phyloP scores from a whole-genome alignment of 2,329 filamentous ascomycete species.

The Fusarium sp. region DNA sequence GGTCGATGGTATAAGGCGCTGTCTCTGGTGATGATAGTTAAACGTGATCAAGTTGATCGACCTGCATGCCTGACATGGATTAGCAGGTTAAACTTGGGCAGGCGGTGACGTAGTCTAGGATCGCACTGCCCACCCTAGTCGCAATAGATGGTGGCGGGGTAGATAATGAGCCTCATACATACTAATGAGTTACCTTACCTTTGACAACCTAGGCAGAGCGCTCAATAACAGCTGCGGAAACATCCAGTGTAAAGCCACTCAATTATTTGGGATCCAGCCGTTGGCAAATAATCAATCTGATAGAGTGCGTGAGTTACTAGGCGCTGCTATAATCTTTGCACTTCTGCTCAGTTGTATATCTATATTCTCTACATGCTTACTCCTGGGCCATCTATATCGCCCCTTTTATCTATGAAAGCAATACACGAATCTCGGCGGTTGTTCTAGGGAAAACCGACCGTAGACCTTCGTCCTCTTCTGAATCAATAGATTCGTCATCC shows the following conservation, averaged over 20 bases:
- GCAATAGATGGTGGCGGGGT: conserved; percentile 33
- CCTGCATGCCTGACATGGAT: conserved; percentile 12
- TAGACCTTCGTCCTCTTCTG: conserved; percentile 40
- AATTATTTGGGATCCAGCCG: not conserved
- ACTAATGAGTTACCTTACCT: not conserved
- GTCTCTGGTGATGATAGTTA: conserved; percentile 16
- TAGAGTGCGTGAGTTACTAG: not conserved
- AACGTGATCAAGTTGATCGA: conserved; percentile 33
- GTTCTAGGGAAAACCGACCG: conserved; percentile 64
- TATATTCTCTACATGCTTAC: not conserved
- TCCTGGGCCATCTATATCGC: not conserved
- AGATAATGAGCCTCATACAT: conserved; percentile 21
- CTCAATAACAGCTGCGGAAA: not conserved
- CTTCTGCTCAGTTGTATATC: not conserved
- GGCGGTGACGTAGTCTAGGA: conserved; percentile 42
- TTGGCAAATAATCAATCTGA: not conserved
- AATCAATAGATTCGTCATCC: conserved; percentile 50
- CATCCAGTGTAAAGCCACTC: not conserved
- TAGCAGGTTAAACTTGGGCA: conserved; percentile 25
- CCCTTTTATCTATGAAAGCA: conserved; percentile 57
- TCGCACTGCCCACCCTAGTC: conserved; percentile 34
- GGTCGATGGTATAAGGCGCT: not conserved
- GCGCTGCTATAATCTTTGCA: not conserved
- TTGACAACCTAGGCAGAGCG: not conserved
- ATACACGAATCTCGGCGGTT: conserved; percentile 66